phyloP scores from a whole-genome alignment of 225 moss, liverwort and hornwort species.

The Sphagnum tenellum region DNA sequence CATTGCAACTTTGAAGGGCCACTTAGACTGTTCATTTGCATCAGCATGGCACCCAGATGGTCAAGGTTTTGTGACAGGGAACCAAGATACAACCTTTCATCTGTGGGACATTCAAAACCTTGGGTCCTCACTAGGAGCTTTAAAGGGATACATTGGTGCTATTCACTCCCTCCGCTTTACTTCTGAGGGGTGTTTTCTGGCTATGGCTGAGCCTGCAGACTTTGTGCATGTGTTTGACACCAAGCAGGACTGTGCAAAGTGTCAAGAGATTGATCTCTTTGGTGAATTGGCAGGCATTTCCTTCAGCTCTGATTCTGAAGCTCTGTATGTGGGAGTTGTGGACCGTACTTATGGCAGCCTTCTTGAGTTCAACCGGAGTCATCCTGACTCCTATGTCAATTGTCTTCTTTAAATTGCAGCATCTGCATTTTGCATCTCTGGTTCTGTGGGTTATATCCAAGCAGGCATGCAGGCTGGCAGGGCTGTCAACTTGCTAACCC shows the following conservation, averaged over 20 bases:
- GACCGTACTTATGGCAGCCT: constrained; percentile 59
- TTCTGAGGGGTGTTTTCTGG: constrained; percentile 50
- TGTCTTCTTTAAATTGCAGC: constrained; percentile 14
- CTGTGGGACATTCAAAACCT: constrained; percentile 45
- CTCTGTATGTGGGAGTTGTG: constrained; percentile 49
- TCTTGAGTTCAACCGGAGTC: constrained; percentile 44
- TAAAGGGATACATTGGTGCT: constrained; percentile 54
- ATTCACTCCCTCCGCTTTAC: constrained; percentile 52
- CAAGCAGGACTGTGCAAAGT: constrained; percentile 32
- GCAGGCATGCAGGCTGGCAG: too few relatives aligned
- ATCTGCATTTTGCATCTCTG: too few relatives aligned
- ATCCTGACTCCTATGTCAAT: constrained; percentile 20
- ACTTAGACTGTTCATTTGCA: constrained; percentile 52
- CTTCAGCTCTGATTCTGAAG: constrained; percentile 50
- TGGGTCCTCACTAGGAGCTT: constrained; percentile 24
- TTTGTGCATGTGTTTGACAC: constrained; percentile 58
- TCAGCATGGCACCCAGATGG: constrained; percentile 64
- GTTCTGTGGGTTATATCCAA: too few relatives aligned
- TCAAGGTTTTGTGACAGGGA: constrained; percentile 43
- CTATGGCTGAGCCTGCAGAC: constrained; percentile 60
- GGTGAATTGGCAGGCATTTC: constrained; percentile 62
- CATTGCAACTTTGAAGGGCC: constrained; percentile 39
- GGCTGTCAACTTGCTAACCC: too few relatives aligned
- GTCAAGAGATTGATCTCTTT: constrained; percentile 60
- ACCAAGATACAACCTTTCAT: constrained; percentile 52